These are phyloP conservation scores for Saturnispora sanitii DNA, from an alignment of 805 yeast genomes.

Conservation along the genomic window DNA sequence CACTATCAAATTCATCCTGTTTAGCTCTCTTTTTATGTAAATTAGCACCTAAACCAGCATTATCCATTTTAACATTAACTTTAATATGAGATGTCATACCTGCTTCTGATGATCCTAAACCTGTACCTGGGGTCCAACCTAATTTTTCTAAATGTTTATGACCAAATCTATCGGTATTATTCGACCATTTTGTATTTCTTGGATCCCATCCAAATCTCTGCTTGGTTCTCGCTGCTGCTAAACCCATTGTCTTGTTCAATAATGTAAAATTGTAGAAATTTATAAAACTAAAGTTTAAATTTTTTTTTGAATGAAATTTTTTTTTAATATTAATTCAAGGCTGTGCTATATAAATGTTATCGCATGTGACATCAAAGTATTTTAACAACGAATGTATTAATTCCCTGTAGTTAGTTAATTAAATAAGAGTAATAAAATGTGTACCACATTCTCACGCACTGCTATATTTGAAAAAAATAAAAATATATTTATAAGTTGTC, in stretches of 20 bases:
- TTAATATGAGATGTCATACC: conserved; percentile 76
- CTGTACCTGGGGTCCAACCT: conserved; percentile 92
- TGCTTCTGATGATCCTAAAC: conserved; percentile 63
- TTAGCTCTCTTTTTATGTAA: conserved; percentile 37
- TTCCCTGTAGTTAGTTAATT: no score
- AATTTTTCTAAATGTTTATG: conserved; percentile 69
- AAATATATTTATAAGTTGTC: no score
- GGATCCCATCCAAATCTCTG: conserved; percentile 90
- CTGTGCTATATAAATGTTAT: no score
- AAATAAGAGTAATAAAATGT: no score
- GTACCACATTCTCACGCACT: no score
- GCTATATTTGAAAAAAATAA: no score
- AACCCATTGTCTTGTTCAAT: conserved; percentile 43
- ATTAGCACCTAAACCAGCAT: conserved; percentile 82
- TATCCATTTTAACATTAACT: conserved; percentile 74
- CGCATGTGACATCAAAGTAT: no score
- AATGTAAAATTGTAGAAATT: not conserved
- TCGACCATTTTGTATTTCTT: conserved; percentile 89
- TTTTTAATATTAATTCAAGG: no score
- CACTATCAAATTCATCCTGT: conserved; percentile 63
- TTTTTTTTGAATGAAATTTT: not conserved
- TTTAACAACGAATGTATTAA: no score
- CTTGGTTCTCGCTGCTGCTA: conserved; percentile 70
- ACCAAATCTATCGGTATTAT: conserved; percentile 75
- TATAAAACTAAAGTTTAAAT: not conserved